Percentiles rank a stretch among this genome's conserved stretches.
These are phyloP conservation scores for Aspergillus fijiensis DNA, from an alignment of 2,329 filamentous ascomycete genomes.

Conservation along the genomic window DNA sequence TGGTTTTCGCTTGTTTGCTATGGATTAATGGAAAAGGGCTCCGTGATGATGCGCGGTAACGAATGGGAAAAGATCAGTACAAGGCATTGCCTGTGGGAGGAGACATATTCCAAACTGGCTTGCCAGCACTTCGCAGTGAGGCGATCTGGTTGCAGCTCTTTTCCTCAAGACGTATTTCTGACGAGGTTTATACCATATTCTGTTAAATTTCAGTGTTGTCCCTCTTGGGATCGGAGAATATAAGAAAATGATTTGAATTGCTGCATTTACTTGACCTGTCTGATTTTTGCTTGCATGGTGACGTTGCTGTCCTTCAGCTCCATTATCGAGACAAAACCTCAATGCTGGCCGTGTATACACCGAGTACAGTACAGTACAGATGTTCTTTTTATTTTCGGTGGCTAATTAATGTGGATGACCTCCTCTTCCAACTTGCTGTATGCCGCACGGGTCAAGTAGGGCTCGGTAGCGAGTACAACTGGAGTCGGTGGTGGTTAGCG, in stretches of 20 bases:
- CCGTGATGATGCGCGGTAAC: slow-evolving; percentile 19
- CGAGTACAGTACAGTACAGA: neutral
- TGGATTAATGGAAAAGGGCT: slow-evolving; percentile 17
- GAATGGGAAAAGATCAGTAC: slow-evolving; percentile 17
- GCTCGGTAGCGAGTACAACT: too few relatives aligned
- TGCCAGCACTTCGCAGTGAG: slow-evolving; percentile 23
- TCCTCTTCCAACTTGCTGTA: too few relatives aligned
- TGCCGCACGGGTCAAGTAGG: too few relatives aligned
- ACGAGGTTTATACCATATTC: slow-evolving; percentile 28
- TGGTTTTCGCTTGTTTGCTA: slow-evolving; percentile 14
- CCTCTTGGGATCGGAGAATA: slow-evolving; percentile 10
- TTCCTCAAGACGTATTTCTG: slow-evolving; percentile 32
- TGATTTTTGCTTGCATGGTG: neutral
- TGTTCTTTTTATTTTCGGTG: too few relatives aligned
- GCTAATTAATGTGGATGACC: too few relatives aligned
- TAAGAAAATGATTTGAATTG: slow-evolving; percentile 2
- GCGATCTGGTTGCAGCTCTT: slow-evolving; percentile 32
- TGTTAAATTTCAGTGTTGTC: slow-evolving; percentile 19
- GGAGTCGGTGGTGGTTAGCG: too few relatives aligned
- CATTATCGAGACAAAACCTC: neutral
- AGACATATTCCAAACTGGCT: slow-evolving; percentile 3
- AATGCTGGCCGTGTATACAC: neutral
- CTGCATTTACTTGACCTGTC: neutral
- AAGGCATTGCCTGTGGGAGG: slow-evolving; percentile 12
- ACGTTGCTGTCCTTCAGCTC: neutral